These are phyloP conservation scores for Macadamia integrifolia DNA, from an alignment of 164 flowering plant genomes.

Conservation along the genomic window DNA sequence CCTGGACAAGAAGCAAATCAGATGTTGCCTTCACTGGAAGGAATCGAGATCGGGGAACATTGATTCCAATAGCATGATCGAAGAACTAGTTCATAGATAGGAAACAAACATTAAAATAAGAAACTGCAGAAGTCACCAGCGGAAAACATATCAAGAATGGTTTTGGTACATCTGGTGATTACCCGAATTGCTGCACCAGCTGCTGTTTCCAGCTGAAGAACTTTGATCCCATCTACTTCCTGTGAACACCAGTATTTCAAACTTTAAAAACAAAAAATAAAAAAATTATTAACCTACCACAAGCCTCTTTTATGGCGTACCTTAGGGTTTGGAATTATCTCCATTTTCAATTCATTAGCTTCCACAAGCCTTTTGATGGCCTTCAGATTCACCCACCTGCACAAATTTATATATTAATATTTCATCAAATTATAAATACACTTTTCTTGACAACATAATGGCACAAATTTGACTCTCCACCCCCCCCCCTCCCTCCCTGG, in stretches of 20 bases:
- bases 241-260: conserved; percentile 22
- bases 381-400: conserved; percentile 93
- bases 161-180: conserved; percentile 6
- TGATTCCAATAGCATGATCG: conserved; percentile 85
- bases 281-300: background rate
- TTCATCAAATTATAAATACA: background rate
- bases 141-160: conserved; percentile 1
- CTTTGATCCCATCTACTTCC: conserved; percentile 92
- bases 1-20: conserved; percentile 97
- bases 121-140: background rate
- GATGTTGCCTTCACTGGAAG: conserved; percentile 98
- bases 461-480: background rate
- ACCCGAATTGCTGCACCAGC: conserved; percentile 99
- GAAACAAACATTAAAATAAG: conserved; percentile 1
- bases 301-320: conserved; percentile 70
- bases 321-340: conserved; percentile 97
- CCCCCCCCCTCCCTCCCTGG: no score
- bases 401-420: conserved; percentile 12
- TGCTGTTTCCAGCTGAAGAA: conserved; percentile 97
- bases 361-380: conserved; percentile 94
- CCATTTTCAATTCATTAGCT: conserved; percentile 92
- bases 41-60: conserved; percentile 96
- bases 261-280: background rate
- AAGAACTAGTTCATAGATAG: conserved; percentile 55
- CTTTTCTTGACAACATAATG: background rate